Evolutionary conservation across 1,139 yeast genomes (phyloP).

Genomic region (Hyphopichia burtonii): DNA sequence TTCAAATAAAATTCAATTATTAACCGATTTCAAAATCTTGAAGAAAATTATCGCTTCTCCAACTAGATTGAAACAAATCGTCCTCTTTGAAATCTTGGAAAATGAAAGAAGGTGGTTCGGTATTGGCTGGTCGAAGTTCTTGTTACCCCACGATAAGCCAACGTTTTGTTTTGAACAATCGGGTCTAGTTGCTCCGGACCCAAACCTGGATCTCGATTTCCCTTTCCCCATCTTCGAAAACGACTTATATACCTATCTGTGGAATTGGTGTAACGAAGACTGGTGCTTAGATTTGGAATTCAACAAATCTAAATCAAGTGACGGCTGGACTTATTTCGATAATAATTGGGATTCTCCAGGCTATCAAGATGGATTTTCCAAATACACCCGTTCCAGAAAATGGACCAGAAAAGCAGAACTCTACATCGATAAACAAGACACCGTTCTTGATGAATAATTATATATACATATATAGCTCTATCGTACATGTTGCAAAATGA

Average conservation of each 20-base stretch:
- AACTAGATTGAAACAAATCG: conserved; percentile 43
- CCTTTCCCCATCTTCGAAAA: conserved; percentile 49
- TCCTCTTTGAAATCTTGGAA: conserved; percentile 52
- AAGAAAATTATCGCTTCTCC: conserved; percentile 41
- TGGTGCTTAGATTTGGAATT: conserved; percentile 49
- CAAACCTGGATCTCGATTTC: conserved; percentile 27
- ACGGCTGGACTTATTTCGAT: conserved; percentile 58
- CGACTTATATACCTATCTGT: conserved; percentile 40
- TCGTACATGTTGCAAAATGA: too few species aligned
- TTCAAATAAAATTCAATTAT: conserved; percentile 14
- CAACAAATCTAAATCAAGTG: conserved; percentile 31
- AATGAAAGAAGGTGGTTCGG: conserved; percentile 65
- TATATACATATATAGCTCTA: neutral
- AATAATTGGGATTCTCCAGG: conserved; percentile 48
- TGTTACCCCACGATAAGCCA: conserved; percentile 53
- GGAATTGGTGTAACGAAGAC: conserved; percentile 55
- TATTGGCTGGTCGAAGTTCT: conserved; percentile 54
- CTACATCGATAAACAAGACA: conserved; percentile 40
- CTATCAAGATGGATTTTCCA: conserved; percentile 45
- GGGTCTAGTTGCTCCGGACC: conserved; percentile 31
- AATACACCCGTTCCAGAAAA: conserved; percentile 50
- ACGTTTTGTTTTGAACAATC: conserved; percentile 46
- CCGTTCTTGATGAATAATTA: conserved; percentile 20
- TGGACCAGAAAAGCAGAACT: conserved; percentile 52
- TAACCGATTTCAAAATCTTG: conserved; percentile 42